Conservation (phyloP, 805 yeast species). For the Nakazawaea siamensis region DNA sequence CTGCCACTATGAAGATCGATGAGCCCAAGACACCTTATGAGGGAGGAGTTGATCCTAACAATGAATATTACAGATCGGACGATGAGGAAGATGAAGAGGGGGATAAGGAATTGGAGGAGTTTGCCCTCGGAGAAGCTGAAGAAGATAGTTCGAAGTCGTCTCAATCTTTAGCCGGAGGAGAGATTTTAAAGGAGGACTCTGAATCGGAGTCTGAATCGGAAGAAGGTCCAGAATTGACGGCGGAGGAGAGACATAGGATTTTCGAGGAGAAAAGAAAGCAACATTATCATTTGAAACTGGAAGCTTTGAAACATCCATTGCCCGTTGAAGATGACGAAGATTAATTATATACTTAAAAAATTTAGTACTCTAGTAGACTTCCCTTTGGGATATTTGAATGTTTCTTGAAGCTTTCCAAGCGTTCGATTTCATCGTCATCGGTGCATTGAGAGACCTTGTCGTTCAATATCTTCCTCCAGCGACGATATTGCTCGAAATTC, state of each 20-base stretch:
- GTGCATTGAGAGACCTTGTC: slow-evolving; percentile 3
- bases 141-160: slow-evolving; percentile 18
- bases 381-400: slow-evolving; percentile 11
- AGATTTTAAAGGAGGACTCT: slow-evolving; percentile 20
- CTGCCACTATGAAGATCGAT: slow-evolving; percentile 74
- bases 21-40: slow-evolving; percentile 96
- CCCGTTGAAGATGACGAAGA: slow-evolving; percentile 24
- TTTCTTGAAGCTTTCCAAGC: slow-evolving; percentile 12
- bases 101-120: slow-evolving; percentile 28
- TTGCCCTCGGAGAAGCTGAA: slow-evolving; percentile 35
- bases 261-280: slow-evolving; percentile 76
- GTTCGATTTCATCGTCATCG: slow-evolving; percentile 11
- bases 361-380: slow-evolving; percentile 6
- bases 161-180: slow-evolving; percentile 33
- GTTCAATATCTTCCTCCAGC: slow-evolving; percentile 16
- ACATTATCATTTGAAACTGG: slow-evolving; percentile 62
- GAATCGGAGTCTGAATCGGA: slow-evolving; percentile 28
- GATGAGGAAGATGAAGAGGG: slow-evolving; percentile 42
- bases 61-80: slow-evolving; percentile 70
- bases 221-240: slow-evolving; percentile 28
- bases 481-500: slow-evolving; percentile 16
- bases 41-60: slow-evolving; percentile 77
- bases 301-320: slow-evolving; percentile 35
- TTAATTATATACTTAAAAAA: background rate
- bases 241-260: slow-evolving; percentile 53